phyloP scores from a whole-genome alignment of 306 rosid genomes.

The Cucumis hystrix region DNA sequence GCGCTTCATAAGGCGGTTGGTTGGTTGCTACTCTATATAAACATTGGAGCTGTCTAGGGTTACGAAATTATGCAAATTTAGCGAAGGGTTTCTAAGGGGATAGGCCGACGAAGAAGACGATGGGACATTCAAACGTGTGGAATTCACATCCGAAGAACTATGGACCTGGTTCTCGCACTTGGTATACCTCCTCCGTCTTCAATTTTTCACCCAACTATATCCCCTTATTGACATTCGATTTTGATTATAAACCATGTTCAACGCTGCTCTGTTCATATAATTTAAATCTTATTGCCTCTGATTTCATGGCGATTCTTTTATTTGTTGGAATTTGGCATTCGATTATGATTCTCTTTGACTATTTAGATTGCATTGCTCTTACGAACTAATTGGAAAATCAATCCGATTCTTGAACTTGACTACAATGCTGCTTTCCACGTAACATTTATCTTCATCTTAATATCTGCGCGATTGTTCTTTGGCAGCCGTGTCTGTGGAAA shows the following conservation, averaged over 20 bases:
- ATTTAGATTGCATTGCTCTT: not conserved
- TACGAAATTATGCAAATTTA: not conserved
- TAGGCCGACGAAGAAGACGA: not conserved
- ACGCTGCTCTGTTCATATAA: not conserved
- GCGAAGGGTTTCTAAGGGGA: not conserved
- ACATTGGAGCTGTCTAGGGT: not conserved
- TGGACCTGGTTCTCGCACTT: constrained; percentile 43
- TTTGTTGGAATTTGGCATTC: not conserved
- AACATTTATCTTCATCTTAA: not conserved
- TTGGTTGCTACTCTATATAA: too few species aligned
- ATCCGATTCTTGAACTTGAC: not conserved
- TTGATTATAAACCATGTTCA: not conserved
- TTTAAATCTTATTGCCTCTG: not conserved
- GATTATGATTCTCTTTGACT: not conserved
- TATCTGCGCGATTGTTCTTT: not conserved
- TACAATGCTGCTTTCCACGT: not conserved
- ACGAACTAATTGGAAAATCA: not conserved
- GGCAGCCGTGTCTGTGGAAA: constrained; percentile 49
- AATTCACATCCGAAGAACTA: constrained; percentile 41
- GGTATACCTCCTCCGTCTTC: constrained; percentile 10
- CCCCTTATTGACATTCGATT: not conserved
- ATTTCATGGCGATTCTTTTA: not conserved
- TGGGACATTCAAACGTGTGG: constrained; percentile 47
- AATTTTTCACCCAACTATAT: not conserved
- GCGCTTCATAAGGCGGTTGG: too few species aligned